Evolutionary conservation across 2,329 filamentous ascomycete species (phyloP).

Genomic region (Paracoccidioides lutzii): DNA sequence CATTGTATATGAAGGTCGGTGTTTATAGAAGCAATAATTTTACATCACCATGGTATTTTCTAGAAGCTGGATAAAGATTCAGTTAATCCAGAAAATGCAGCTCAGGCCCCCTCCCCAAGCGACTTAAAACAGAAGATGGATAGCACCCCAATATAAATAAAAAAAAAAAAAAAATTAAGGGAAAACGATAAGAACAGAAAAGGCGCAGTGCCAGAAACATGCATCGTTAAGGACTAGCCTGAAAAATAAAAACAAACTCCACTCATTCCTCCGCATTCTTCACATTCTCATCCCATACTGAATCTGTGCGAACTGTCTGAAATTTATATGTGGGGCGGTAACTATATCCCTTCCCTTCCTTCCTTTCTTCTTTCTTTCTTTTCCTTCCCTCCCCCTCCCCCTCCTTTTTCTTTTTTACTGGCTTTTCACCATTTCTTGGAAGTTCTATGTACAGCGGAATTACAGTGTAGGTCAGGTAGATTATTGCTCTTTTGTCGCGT

Average conservation of each 20-base stretch:
- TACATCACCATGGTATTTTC: slow-evolving; percentile 1
- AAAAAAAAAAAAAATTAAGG: background rate
- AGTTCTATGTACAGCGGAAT: slow-evolving; percentile 28
- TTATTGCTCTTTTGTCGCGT: slow-evolving; percentile 43
- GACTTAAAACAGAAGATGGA: background rate
- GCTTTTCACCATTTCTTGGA: background rate
- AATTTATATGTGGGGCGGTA: background rate
- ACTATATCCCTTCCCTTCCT: background rate
- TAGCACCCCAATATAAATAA: background rate
- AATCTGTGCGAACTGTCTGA: background rate
- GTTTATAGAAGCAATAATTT: background rate
- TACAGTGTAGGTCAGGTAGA: slow-evolving; percentile 8
- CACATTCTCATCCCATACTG: background rate
- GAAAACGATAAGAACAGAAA: background rate
- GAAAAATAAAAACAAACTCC: background rate
- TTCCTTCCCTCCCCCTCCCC: background rate
- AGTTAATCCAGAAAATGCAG: background rate
- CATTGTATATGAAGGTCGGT: background rate
- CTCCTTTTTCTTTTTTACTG: no score
- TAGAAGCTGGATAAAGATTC: background rate
- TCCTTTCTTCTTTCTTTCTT: background rate
- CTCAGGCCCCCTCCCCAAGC: background rate
- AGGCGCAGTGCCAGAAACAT: background rate
- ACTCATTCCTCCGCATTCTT: background rate
- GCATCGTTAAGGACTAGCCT: background rate